phyloP scores from a whole-genome alignment of 768 basidiomycete genomes.

The Mycena sanguinolenta region DNA sequence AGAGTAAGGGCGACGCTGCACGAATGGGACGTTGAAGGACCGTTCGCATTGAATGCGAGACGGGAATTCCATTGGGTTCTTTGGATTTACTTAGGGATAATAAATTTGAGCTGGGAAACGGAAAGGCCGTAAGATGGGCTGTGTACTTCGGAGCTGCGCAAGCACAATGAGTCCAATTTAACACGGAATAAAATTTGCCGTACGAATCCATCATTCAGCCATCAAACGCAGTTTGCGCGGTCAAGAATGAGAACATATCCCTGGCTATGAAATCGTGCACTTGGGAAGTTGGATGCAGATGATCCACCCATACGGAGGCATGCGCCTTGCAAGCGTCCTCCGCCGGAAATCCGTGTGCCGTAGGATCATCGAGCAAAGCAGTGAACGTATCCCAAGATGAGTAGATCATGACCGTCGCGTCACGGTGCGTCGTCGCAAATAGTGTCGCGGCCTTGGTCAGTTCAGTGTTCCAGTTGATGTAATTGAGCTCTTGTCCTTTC shows the following conservation, averaged over 20 bases:
- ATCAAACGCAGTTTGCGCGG: neutral
- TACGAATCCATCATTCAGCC: too few species aligned
- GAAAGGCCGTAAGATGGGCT: too few species aligned
- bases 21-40: neutral
- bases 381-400: slow-evolving; percentile 56
- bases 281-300: slow-evolving; percentile 53
- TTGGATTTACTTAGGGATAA: too few species aligned
- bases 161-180: too few species aligned
- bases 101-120: too few species aligned
- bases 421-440: slow-evolving; percentile 49
- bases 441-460: slow-evolving; percentile 40
- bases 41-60: slow-evolving; percentile 21
- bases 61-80: neutral
- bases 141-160: too few species aligned
- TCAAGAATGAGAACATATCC: slow-evolving; percentile 45
- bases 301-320: slow-evolving; percentile 54
- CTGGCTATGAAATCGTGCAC: slow-evolving; percentile 53
- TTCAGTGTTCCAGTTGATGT: slow-evolving; percentile 51
- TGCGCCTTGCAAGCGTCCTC: slow-evolving; percentile 40
- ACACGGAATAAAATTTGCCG: too few species aligned
- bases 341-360: slow-evolving; percentile 45
- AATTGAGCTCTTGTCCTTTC: slow-evolving; percentile 9
- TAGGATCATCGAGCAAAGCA: slow-evolving; percentile 51
- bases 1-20: neutral
- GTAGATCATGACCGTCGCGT: slow-evolving; percentile 52